Percentiles rank a stretch among this genome's conserved stretches.
These are phyloP conservation scores for Candida anglica DNA, from an alignment of 805 yeast genomes.

Conservation along the genomic window DNA sequence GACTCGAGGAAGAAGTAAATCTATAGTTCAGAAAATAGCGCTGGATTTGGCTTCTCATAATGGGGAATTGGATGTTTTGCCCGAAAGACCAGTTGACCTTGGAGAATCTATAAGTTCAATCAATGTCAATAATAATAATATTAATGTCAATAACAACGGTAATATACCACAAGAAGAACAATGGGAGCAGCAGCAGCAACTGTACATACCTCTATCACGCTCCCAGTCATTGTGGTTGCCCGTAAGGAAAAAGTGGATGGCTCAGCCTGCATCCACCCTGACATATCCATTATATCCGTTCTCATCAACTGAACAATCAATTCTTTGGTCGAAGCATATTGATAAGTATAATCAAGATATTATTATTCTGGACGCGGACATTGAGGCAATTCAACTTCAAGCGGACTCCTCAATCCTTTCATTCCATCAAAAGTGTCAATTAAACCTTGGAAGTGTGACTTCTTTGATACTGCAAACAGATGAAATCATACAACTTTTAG, in stretches of 20 bases:
- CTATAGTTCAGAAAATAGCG: conserved; percentile 63
- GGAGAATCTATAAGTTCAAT: neutral
- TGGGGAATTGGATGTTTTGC: conserved; percentile 8
- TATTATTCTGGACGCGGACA: conserved; percentile 37
- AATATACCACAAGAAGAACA: no score
- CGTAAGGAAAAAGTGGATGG: no score
- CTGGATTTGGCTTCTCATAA: conserved; percentile 41
- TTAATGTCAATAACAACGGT: no score
- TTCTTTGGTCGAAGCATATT: conserved; percentile 30
- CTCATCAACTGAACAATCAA: conserved; percentile 14
- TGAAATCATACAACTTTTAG: conserved; percentile 40
- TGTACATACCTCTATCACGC: no score
- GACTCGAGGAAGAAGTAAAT: conserved; percentile 51
- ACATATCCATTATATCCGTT: conserved; percentile 10
- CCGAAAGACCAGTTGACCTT: neutral
- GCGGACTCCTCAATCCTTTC: conserved; percentile 27
- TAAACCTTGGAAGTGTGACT: conserved; percentile 18
- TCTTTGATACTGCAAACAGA: conserved; percentile 44
- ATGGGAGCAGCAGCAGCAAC: no score
- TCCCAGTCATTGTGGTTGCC: no score
- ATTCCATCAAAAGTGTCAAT: conserved; percentile 31
- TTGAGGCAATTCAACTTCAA: conserved; percentile 34
- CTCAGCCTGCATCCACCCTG: no score
- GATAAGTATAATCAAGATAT: conserved; percentile 40
- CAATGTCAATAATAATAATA: neutral